A percentile compares a stretch with the other conserved stretches of the same genome.
Conservation (phyloP, 352 stramenopile species). For the Globisporangium emineosum region DNA sequence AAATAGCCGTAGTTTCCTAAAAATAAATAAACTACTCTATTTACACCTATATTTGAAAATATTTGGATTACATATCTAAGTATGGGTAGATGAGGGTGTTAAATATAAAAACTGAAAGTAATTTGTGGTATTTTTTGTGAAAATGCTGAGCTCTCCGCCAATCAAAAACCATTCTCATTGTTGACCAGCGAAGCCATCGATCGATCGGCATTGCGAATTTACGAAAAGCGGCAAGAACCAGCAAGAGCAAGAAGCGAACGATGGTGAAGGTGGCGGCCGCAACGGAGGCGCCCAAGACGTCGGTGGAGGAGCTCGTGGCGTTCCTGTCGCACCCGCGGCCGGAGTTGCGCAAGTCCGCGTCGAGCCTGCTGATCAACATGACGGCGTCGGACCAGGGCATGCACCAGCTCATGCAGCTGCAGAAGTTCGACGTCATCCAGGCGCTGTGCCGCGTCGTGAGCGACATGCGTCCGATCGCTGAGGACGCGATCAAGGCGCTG, state of each 20-base stretch:
- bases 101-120: too few species aligned
- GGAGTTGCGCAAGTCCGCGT: constrained; percentile 83
- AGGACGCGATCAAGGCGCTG: constrained; percentile 84
- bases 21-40: too few species aligned
- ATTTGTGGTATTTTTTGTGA: too few species aligned
- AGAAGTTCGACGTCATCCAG: constrained; percentile 71
- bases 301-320: constrained; percentile 77
- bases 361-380: constrained; percentile 77
- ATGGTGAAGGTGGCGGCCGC: constrained; percentile 40
- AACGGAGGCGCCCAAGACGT: constrained; percentile 57
- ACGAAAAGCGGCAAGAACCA: constrained; percentile 2
- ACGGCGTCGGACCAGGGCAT: constrained; percentile 79
- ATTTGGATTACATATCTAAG: neutral
- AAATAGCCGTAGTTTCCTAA: too few species aligned
- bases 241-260: too few species aligned
- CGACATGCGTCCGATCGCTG: constrained; percentile 79
- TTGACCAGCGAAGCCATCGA: constrained; percentile 15
- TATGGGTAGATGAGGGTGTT: neutral
- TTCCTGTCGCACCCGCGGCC: constrained; percentile 82
- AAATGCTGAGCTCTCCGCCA: constrained; percentile 2
- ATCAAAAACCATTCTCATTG: constrained; percentile 4
- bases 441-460: constrained; percentile 77
- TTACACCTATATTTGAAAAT: too few species aligned
- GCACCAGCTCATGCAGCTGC: constrained; percentile 70
- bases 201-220: constrained; percentile 1